Evolutionary conservation across 2,329 filamentous ascomycete genomes (phyloP), one percentile per base, ranked within the genome.

Genomic region (Neonectria neomacrospora): DNA sequence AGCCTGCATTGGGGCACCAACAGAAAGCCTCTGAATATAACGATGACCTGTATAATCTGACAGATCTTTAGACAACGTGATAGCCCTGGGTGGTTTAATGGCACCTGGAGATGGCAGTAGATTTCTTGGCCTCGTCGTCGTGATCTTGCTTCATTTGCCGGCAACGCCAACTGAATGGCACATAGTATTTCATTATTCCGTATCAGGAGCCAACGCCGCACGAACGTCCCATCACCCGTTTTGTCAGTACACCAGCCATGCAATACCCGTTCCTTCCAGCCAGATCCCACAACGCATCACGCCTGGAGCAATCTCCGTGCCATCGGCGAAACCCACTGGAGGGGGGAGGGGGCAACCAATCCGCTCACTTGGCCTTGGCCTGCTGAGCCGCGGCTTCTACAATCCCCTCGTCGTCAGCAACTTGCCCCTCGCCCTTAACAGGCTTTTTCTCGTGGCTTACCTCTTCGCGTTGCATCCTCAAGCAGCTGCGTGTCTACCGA

Each of bases 381-480:
- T 85, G 83, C 70, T 87, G 85, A 57, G 85, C 84, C 42, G 85
- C 82, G 18, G 86, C 86, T 79, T 88, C 86, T 88, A 67, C 63
- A 54, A 4, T 3, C 7, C 9, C 14, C 3, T 30, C 18, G 30
- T 73, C 42, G 72, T 56, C 39, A 50, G 18, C 52, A n/a, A n/a
- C 23, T 8, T 11, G 4, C n/a, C 10, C 14, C 28, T 52, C 12
- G 9, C 5, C 2, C 22, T 37, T 1, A 8, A 20, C 10, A 11
- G 14, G 11, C 37, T 20, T 51, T 53, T 44, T 10, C 12, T n/a
- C 12, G 20, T 18, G 6, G 71, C 80, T 73, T 81, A 92, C 92
- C 92, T 89, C 93, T 90, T 78, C 93, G 88, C 64, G 93, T 97
- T 20, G 94, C 94, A 82, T 97, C 94, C 82, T 97, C 94, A 65